Percentiles rank a stretch among this genome's conserved stretches.
Evolutionary conservation across 495 filamentous ascomycete genomes (phyloP).

Genomic region (Lepidopterella palustris): DNA sequence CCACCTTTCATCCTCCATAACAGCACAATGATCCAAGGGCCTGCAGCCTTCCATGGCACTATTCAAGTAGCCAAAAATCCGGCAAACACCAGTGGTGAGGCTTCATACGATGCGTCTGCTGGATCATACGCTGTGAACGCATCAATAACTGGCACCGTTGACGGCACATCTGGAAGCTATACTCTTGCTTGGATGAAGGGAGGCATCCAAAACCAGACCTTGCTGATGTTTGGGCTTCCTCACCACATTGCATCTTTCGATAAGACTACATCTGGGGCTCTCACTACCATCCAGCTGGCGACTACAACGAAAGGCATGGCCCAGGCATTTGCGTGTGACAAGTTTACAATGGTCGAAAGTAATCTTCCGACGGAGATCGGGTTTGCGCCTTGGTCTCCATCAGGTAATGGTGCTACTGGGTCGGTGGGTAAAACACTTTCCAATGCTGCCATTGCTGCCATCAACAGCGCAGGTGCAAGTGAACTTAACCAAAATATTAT

Average conservation of each 20-base stretch:
- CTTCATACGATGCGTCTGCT: slow-evolving; percentile 66
- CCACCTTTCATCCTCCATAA: slow-evolving; percentile 47
- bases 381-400: slow-evolving; percentile 66
- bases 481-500: slow-evolving; percentile 70
- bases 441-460: slow-evolving; percentile 44
- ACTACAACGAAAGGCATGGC: slow-evolving; percentile 85
- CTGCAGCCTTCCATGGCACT: slow-evolving; percentile 54
- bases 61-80: slow-evolving; percentile 78
- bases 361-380: slow-evolving; percentile 67
- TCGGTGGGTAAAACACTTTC: slow-evolving; percentile 50
- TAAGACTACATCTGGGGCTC: slow-evolving; percentile 52
- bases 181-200: slow-evolving; percentile 61
- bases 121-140: slow-evolving; percentile 65
- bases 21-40: slow-evolving; percentile 45
- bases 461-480: slow-evolving; percentile 50
- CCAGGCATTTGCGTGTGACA: slow-evolving; percentile 63
- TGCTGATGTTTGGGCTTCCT: slow-evolving; percentile 85
- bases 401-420: slow-evolving; percentile 11
- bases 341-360: slow-evolving; percentile 71
- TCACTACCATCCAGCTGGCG: slow-evolving; percentile 56
- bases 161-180: slow-evolving; percentile 60
- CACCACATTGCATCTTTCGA: slow-evolving; percentile 79
- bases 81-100: slow-evolving; percentile 47
- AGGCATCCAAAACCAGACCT: slow-evolving; percentile 47
- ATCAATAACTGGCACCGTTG: slow-evolving; percentile 55